Percentiles rank a stretch among this genome's conserved stretches.
Evolutionary conservation across 2,329 filamentous ascomycete genomes (phyloP).

Genomic region (Sclerotinia borealis): DNA sequence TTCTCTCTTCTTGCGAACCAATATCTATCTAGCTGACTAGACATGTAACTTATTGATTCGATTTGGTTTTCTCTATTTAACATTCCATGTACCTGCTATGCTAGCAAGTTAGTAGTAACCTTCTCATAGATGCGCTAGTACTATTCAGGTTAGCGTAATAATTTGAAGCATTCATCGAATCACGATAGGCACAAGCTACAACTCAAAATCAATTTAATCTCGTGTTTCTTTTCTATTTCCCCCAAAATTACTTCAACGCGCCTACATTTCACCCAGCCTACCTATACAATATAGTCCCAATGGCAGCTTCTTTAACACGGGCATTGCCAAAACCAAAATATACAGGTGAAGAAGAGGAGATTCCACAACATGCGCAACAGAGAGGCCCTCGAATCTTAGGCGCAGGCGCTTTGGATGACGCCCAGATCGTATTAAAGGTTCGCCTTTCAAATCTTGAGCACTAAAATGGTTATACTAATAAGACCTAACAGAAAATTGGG

Average conservation of each 20-base stretch:
- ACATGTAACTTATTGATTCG: no score
- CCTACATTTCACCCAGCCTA: neutral
- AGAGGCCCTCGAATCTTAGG: slow-evolving; percentile 78
- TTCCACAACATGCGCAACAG: slow-evolving; percentile 63
- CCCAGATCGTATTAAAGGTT: slow-evolving; percentile 75
- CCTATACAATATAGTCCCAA: slow-evolving; percentile 51
- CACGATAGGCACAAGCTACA: slow-evolving; percentile 2
- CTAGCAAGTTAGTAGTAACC: no score
- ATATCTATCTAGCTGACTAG: neutral
- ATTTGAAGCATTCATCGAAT: slow-evolving; percentile 13
- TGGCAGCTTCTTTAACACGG: slow-evolving; percentile 66
- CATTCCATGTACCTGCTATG: neutral
- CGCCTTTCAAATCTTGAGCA: slow-evolving; percentile 21
- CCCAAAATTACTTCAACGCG: neutral
- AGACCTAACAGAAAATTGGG: slow-evolving; percentile 56
- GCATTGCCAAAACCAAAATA: slow-evolving; percentile 88
- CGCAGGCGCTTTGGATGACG: slow-evolving; percentile 73
- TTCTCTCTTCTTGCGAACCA: neutral
- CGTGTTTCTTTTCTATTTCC: neutral
- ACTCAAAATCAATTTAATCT: neutral
- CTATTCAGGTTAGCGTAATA: slow-evolving; percentile 10
- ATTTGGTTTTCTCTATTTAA: no score
- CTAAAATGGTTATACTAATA: slow-evolving; percentile 16
- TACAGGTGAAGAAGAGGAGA: slow-evolving; percentile 80
- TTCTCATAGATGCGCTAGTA: slow-evolving; percentile 15